Conservation (phyloP, 1,284 basidiomycete genomes). For the Cutaneotrichosporon arboriforme region DNA sequence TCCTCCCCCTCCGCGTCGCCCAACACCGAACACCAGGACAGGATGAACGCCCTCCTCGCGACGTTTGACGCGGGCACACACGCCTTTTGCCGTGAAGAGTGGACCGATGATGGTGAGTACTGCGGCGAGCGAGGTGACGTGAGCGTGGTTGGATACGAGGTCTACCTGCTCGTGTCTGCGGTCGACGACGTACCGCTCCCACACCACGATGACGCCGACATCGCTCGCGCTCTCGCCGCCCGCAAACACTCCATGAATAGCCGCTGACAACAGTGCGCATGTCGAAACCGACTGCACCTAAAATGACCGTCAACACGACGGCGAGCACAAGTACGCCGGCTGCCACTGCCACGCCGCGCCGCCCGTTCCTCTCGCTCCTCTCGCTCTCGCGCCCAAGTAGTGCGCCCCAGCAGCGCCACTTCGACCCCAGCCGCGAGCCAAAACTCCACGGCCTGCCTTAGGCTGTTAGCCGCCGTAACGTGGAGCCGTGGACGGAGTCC, state of each 20-base stretch:
- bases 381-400: slow-evolving; percentile 7
- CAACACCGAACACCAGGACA: slow-evolving; percentile 14
- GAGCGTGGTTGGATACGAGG: too few species aligned
- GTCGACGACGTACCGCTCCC: too few species aligned
- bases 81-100: slow-evolving; percentile 24
- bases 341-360: background rate
- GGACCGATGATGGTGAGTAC: slow-evolving; percentile 13
- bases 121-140: background rate
- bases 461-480: background rate
- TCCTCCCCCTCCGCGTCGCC: slow-evolving; percentile 12
- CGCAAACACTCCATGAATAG: too few species aligned
- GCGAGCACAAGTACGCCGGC: background rate
- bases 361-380: slow-evolving; percentile 8
- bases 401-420: slow-evolving; percentile 25
- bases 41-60: slow-evolving; percentile 26
- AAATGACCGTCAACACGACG: background rate
- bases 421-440: slow-evolving; percentile 38
- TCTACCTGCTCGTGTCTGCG: too few species aligned
- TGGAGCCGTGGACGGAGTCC: too few species aligned
- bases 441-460: slow-evolving; percentile 36
- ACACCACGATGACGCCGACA: too few species aligned
- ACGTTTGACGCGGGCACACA: slow-evolving; percentile 32
- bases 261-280: background rate
- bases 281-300: background rate
- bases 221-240: too few species aligned